phyloP scores from a whole-genome alignment of 2,329 filamentous ascomycete species.

The Aphanoascus verrucosus region DNA sequence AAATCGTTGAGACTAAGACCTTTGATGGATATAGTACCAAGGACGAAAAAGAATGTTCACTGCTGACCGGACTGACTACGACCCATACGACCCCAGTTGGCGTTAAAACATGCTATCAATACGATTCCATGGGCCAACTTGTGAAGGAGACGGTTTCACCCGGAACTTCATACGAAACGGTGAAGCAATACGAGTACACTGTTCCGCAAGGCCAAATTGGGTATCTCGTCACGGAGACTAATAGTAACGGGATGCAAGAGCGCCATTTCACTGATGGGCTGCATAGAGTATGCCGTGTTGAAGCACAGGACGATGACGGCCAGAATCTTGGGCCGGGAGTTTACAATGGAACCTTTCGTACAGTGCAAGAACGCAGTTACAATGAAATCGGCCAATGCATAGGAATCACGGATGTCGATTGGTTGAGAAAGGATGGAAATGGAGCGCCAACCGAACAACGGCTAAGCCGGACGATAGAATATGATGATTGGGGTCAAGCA shows the following conservation, averaged over 20 bases:
- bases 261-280: slow-evolving; percentile 2
- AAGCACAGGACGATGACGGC: slow-evolving; percentile 3
- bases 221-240: not conserved
- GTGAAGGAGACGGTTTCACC: not conserved
- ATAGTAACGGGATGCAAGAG: slow-evolving; percentile 3
- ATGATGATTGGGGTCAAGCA: slow-evolving; percentile 6
- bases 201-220: not conserved
- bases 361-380: slow-evolving; percentile 14
- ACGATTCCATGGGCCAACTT: slow-evolving; percentile 2
- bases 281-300: slow-evolving; percentile 4
- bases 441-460: not conserved
- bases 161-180: slow-evolving; percentile 4
- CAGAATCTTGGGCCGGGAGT: not conserved
- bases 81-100: not conserved
- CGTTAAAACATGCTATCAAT: not conserved
- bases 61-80: not conserved
- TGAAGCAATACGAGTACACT: not conserved
- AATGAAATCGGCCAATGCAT: not conserved
- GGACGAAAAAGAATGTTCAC: not conserved
- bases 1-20: not conserved
- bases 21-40: not conserved
- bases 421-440: slow-evolving; percentile 1
- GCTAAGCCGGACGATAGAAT: not conserved
- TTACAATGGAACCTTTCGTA: slow-evolving; percentile 3
- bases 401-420: not conserved